phyloP scores from a whole-genome alignment of 148 eudicot genomes.

The Cornus suecica region DNA sequence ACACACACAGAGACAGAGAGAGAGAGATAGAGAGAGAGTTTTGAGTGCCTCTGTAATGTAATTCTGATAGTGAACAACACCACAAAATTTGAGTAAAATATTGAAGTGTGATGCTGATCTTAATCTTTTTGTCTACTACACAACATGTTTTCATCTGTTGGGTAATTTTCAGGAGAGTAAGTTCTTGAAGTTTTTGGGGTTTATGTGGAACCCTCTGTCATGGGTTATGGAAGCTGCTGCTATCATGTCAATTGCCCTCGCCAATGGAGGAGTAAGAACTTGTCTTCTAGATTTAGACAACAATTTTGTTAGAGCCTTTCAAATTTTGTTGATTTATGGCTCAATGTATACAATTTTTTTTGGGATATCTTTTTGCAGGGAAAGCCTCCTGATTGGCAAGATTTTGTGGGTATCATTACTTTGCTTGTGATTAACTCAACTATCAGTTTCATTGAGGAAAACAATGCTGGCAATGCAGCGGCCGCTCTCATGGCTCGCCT shows the following conservation, averaged over 20 bases:
- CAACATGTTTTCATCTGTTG: conserved; percentile 15
- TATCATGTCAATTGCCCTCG: conserved; percentile 99
- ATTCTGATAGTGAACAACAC: too few relatives aligned
- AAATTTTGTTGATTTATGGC: not conserved
- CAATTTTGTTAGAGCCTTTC: not conserved
- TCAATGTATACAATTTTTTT: not conserved
- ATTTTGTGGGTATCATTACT: conserved; percentile 96
- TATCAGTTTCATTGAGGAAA: conserved; percentile 95
- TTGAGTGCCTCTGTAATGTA: too few relatives aligned
- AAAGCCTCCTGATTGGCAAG: conserved; percentile 99
- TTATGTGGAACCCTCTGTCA: conserved; percentile 99
- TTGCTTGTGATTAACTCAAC: conserved; percentile 92
- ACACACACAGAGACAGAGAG: too few relatives aligned
- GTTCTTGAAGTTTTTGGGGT: conserved; percentile 91
- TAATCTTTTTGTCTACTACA: not conserved
- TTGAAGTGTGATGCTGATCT: conserved; percentile 1
- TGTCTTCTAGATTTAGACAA: not conserved
- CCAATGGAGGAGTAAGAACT: conserved; percentile 93
- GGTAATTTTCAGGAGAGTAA: conserved; percentile 83
- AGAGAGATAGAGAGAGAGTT: too few relatives aligned
- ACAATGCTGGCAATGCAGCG: conserved; percentile 99
- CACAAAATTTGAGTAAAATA: too few relatives aligned
- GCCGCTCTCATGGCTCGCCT: conserved; percentile 99
- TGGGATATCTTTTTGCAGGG: conserved; percentile 49
- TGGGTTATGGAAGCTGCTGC: conserved; percentile 99